Base-by-base conservation (phyloP, 257 asterid genomes). In the Ocimum tenuiflorum region DNA sequence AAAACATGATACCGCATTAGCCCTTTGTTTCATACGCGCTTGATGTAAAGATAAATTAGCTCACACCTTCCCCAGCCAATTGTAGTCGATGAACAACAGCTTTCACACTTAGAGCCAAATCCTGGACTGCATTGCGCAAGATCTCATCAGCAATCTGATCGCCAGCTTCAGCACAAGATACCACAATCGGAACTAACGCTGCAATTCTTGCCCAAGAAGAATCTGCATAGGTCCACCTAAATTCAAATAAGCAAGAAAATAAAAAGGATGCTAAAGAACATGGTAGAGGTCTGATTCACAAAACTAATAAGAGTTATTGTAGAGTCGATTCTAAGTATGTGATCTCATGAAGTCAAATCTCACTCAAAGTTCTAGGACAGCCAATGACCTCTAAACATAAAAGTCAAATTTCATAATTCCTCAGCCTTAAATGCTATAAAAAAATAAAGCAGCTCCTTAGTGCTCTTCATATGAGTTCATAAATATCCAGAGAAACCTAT, bases 181-280 rank as follows among this genome's bases (percentile, higher is more conserved):
- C 87, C 70, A 92, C 96, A 50, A 78, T 79, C 64, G 97, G 99
- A 67, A 85, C 99, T 51, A 92, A 91, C 7, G 99, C 96, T 38
- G 99, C 99, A 60, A 92, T 86, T 56, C 99, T 86, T 55, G 96
- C 97, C 99, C 99, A 92, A 31, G 99, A 89, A 73, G 96, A 73
- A 86, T 92, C 99, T 78, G 88, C 96, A 79, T 92, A 92, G 74
- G 97, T 89, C 99, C 99, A 92, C 97, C 98, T 92, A 83, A 81
- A 79, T 81, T 79, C 85, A 84, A 80, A 86, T 70, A 73, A 86
- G 83, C 79, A 74, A 74, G 73, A 74, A 77, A 58, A 77, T 69
- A 48, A 77, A 79, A 69, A 66, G 36, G 64, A 70, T 69, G 78
- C 71, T 65, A 59, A 69, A 69, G 46, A 5, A 60, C 23, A 61